phyloP scores from a whole-genome alignment of 139 green algal species.

The Mesostigma viride region DNA sequence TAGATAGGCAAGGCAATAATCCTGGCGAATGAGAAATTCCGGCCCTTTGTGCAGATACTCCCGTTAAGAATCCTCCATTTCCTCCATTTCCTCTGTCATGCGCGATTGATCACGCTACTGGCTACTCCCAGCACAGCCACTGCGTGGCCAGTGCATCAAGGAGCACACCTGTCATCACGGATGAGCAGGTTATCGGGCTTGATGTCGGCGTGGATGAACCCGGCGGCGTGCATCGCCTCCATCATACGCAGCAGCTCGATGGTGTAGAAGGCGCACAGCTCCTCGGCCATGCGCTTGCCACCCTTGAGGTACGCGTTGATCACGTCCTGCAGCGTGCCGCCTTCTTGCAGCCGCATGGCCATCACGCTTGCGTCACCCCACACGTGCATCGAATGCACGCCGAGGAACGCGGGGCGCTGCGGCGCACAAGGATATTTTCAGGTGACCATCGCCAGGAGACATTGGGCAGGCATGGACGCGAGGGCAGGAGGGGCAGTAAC shows the following conservation, averaged over 20 bases:
- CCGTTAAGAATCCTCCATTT: no score
- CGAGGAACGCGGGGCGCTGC: neutral
- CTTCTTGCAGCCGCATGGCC: neutral
- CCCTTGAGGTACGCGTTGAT: constrained; percentile 24
- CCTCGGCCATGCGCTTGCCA: constrained; percentile 14
- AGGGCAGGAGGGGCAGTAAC: no score
- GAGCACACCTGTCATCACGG: constrained; percentile 19
- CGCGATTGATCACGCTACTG: no score
- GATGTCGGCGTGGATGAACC: constrained; percentile 35
- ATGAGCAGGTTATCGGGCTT: constrained; percentile 44
- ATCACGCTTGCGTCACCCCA: constrained; percentile 18
- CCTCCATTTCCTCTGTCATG: no score
- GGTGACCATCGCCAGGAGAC: no score
- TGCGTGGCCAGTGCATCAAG: no score
- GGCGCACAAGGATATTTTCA: no score
- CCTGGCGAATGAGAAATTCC: no score
- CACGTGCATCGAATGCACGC: neutral
- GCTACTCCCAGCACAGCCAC: no score
- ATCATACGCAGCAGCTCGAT: constrained; percentile 36
- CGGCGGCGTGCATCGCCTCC: constrained; percentile 24
- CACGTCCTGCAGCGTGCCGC: constrained; percentile 27
- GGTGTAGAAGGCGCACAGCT: constrained; percentile 33
- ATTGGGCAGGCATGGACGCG: no score
- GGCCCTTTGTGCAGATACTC: no score
- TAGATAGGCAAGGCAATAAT: no score